Conservation (phyloP, 129 eudicot genomes). For the Flaveria brownii region DNA sequence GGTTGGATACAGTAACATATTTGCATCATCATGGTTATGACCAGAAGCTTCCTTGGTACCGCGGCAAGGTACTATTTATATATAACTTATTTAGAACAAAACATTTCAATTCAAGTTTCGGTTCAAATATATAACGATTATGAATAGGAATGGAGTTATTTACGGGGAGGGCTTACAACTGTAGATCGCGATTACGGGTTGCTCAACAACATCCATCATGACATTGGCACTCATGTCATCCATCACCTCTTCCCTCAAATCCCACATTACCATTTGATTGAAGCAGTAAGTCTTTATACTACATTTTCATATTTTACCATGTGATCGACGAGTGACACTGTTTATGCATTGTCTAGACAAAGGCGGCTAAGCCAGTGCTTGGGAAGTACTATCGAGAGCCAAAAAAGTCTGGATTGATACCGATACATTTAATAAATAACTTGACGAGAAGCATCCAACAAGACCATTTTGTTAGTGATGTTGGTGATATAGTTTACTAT, state of each 20-base stretch:
- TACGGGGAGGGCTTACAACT: slow-evolving; percentile 81
- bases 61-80: slow-evolving; percentile 57
- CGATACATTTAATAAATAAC: slow-evolving; percentile 54
- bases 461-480: slow-evolving; percentile 77
- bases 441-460: slow-evolving; percentile 53
- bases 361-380: slow-evolving; percentile 62
- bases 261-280: slow-evolving; percentile 74
- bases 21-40: slow-evolving; percentile 84
- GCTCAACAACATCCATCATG: slow-evolving; percentile 75
- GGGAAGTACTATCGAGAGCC: slow-evolving; percentile 77
- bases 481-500: slow-evolving; percentile 66
- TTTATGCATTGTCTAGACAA: slow-evolving; percentile 45
- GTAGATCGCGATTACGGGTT: slow-evolving; percentile 78
- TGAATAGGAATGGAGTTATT: slow-evolving; percentile 72
- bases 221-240: slow-evolving; percentile 85
- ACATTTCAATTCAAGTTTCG: neutral
- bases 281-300: slow-evolving; percentile 51
- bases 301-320: neutral
- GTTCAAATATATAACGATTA: neutral
- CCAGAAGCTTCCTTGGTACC: slow-evolving; percentile 82
- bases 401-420: slow-evolving; percentile 59
- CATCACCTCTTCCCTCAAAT: slow-evolving; percentile 94
- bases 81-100: no score
- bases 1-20: slow-evolving; percentile 73
- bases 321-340: neutral